A percentile compares a stretch with the other conserved stretches of the same genome.
These are phyloP conservation scores for Leonotis leonurus DNA, from an alignment of 257 asterid genomes.

Conservation along the genomic window DNA sequence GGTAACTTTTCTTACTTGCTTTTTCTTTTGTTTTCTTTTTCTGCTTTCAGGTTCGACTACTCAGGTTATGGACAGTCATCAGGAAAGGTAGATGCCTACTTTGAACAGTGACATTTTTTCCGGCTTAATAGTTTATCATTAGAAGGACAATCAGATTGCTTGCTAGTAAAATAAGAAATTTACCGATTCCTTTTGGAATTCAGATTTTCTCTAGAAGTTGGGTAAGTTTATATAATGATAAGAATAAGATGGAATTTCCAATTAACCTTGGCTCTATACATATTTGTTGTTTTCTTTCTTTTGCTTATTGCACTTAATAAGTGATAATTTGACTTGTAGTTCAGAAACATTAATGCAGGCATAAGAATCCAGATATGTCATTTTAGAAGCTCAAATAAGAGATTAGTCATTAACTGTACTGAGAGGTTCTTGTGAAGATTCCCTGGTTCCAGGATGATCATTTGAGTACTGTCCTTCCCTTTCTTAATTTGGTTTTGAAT, in stretches of 20 bases:
- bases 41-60: constrained; percentile 75
- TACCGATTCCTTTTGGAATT: background rate
- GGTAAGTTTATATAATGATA: background rate
- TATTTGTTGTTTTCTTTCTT: no score
- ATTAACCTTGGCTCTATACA: background rate
- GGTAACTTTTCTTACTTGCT: constrained; percentile 15
- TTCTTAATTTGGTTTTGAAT: background rate
- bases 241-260: background rate
- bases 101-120: constrained; percentile 6
- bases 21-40: constrained; percentile 10
- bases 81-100: constrained; percentile 77
- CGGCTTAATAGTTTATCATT: background rate
- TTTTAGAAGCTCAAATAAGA: background rate
- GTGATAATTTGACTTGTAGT: background rate
- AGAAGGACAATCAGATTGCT: background rate
- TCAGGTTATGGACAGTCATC: constrained; percentile 96
- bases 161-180: constrained; percentile 6
- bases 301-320: no score
- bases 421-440: background rate
- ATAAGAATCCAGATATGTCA: background rate
- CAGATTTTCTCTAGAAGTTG: background rate
- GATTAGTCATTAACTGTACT: background rate
- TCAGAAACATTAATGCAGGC: background rate
- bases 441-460: background rate
- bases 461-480: background rate